Base-by-base conservation (phyloP, 192 early-diverging fungal species). In the Backusella sp. region DNA sequence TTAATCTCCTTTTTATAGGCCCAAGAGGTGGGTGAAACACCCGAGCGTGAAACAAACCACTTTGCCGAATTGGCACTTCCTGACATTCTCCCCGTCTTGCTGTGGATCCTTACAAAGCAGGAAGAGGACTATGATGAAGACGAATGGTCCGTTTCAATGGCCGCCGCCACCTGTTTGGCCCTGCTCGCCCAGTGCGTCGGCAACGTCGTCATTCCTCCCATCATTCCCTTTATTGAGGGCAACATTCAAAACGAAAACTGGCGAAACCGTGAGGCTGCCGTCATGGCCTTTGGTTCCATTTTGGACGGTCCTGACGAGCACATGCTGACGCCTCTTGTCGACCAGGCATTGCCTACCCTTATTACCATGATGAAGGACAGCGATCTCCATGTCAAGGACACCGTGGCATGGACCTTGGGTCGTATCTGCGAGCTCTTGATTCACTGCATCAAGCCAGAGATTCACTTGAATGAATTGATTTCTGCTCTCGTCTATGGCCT, bases 101-200 rank as follows among this genome's bases (percentile, higher is more conserved):
- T 98, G 37, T 93, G 85, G 77, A 79, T 99, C 59, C 87, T 99
- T 85, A 97, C 98, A 67, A 96, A 96, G 85, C 96, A 94, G 76
- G 97, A 99, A 46, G 97, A 98, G 79, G 97, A 99, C 52, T 96
- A 97, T 21, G 98, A 99, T 76, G 98, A 98, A 74, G 98, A 99
- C 80, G 97, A 99, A 83, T 99, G 97, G 97, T 98, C 94, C 81
- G 89, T 96, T 49, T 91, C 95, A 6, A 99, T 99, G 98, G 97
- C 97, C 30, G 95, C 98, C 28, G 94, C 94, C 26, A 99, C 97
- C 9, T 99, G 97, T 76, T 84, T 99, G 73, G 87, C 94, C 8
- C 86, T 97, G 67, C 89, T 97, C 44, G 94, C 97, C 11, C 92
- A 89, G 76, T 92, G 91, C 44, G 90, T 96, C n/a, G 89, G 88